Conservation (phyloP, 116 monocot genomes). For the Zostera marina region DNA sequence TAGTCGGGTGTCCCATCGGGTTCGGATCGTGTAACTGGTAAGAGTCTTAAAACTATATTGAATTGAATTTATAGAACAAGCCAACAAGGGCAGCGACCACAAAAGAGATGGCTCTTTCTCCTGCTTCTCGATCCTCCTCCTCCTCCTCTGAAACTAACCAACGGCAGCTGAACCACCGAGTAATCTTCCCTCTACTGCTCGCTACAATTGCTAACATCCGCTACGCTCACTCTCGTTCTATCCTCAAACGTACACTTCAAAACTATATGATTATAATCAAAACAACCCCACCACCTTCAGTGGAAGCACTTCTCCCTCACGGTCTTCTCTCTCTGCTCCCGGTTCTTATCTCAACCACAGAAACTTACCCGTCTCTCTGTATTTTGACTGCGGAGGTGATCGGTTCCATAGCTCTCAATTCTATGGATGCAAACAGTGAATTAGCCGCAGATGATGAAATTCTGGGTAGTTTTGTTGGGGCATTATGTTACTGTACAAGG, state of each 20-base stretch:
- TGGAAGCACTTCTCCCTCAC: conserved; percentile 5
- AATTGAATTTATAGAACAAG: too few relatives aligned
- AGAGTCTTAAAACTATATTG: too few relatives aligned
- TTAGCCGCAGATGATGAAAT: conserved; percentile 24
- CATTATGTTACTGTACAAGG: conserved; percentile 15
- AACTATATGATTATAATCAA: conserved; percentile 14
- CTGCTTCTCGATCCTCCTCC: background rate
- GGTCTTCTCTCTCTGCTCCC: conserved; percentile 37
- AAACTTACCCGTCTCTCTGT: conserved; percentile 20
- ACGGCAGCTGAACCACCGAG: conserved; percentile 5
- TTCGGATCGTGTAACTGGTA: too few relatives aligned
- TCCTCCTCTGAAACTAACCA: background rate
- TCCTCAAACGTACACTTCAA: conserved; percentile 23
- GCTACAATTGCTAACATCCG: conserved; percentile 14
- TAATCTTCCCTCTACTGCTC: conserved; percentile 35
- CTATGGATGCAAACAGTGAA: conserved; percentile 25
- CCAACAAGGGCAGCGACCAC: too few relatives aligned
- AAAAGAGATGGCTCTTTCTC: background rate
- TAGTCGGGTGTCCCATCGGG: too few relatives aligned
- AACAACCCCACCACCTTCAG: background rate
- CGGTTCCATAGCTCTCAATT: conserved; percentile 31
- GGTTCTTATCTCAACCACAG: background rate
- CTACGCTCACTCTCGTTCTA: conserved; percentile 7
- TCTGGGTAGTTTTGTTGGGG: conserved; percentile 20
- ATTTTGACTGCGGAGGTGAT: conserved; percentile 27